Conservation (phyloP, 305 asterid species). For the Solanum hybrid region DNA sequence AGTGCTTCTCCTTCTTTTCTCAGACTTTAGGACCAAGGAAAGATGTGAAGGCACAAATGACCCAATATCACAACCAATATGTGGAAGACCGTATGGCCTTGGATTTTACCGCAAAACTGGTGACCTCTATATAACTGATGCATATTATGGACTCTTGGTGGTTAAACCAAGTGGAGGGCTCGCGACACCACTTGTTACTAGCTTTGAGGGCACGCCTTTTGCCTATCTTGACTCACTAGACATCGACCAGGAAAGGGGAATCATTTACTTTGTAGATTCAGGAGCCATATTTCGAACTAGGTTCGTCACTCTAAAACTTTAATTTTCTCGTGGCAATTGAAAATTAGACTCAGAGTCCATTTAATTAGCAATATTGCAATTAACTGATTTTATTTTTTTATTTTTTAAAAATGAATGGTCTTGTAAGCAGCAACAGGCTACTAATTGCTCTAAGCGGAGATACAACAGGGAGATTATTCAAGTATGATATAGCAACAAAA, state of each 20-base stretch:
- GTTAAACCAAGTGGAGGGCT: slow-evolving; percentile 5
- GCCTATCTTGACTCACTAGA: not conserved
- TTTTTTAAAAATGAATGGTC: not conserved
- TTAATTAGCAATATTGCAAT: not conserved
- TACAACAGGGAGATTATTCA: not conserved
- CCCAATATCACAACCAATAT: not conserved
- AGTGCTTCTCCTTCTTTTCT: not conserved
- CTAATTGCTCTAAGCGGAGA: not conserved
- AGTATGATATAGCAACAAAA: not conserved
- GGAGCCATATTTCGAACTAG: not conserved
- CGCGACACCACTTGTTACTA: not conserved
- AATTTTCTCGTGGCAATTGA: not conserved
- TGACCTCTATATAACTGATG: not conserved
- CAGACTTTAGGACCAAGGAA: not conserved
- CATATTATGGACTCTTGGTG: not conserved
- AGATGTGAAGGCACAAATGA: slow-evolving; percentile 5
- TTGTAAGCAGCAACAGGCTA: not conserved
- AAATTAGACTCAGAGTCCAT: not conserved
- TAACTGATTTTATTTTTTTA: not conserved
- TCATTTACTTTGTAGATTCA: not conserved
- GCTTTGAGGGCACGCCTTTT: not conserved
- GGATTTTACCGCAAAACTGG: not conserved
- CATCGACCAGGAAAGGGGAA: not conserved
- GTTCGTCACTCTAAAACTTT: not conserved
- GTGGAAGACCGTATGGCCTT: slow-evolving; percentile 7